Conservation (phyloP, 2,329 filamentous ascomycete genomes). For the Monosporascus sp. region DNA sequence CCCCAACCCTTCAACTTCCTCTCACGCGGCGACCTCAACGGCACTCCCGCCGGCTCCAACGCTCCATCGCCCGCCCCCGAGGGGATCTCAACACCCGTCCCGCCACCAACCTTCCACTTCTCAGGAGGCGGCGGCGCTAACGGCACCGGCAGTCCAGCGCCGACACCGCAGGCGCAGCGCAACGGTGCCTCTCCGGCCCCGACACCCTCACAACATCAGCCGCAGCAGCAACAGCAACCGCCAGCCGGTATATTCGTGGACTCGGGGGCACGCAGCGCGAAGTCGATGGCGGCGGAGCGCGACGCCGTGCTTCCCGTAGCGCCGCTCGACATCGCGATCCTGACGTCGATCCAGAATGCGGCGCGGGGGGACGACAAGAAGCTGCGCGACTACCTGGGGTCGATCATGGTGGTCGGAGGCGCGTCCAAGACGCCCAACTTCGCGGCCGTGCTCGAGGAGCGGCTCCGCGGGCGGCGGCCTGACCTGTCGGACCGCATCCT, state of each 20-base stretch:
- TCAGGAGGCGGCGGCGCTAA: conserved; percentile 32
- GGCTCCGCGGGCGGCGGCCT: conserved; percentile 62
- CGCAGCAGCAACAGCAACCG: conserved; percentile 28
- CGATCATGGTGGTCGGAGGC: conserved; percentile 87
- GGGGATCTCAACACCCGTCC: conserved; percentile 61
- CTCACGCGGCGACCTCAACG: conserved; percentile 63
- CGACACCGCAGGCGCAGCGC: conserved; percentile 35
- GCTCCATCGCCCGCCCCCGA: conserved; percentile 86
- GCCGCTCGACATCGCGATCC: conserved; percentile 82
- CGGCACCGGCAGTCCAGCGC: conserved; percentile 48
- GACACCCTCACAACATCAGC: conserved; percentile 23
- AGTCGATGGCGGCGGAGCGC: conserved; percentile 60
- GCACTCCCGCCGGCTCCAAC: conserved; percentile 78
- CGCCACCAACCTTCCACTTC: conserved; percentile 53
- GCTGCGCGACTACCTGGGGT: conserved; percentile 80
- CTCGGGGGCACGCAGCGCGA: conserved; percentile 44
- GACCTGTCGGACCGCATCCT: conserved; percentile 58
- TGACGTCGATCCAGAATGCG: conserved; percentile 83
- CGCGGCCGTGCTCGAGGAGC: conserved; percentile 76
- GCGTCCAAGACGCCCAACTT: conserved; percentile 78
- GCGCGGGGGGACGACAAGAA: conserved; percentile 89
- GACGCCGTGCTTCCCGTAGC: conserved; percentile 79
- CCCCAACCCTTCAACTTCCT: conserved; percentile 66
- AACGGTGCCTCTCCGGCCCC: conserved; percentile 44
- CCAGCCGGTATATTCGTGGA: conserved; percentile 47